A percentile compares a stretch with the other conserved stretches of the same genome.
phyloP scores from a whole-genome alignment of 192 early-diverging fungal species.

The Funneliformis mosseae region DNA sequence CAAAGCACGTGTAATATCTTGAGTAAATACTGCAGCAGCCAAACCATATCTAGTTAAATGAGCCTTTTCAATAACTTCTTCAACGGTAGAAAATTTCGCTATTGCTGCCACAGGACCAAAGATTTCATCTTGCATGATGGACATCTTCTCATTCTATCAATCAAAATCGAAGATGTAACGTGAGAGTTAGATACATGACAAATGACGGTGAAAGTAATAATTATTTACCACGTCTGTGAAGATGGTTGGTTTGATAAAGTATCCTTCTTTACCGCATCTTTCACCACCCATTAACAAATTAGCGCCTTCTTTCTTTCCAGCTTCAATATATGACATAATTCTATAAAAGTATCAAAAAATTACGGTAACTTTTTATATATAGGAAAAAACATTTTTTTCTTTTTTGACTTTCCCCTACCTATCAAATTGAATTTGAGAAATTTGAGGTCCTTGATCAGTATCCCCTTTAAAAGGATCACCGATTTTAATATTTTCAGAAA shows the following conservation, averaged over 20 bases:
- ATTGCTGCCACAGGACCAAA: constrained; percentile 87
- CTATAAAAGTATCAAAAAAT: neutral
- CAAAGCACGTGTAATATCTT: constrained; percentile 59
- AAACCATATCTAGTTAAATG: constrained; percentile 79
- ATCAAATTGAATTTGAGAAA: constrained; percentile 67
- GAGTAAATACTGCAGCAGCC: constrained; percentile 74
- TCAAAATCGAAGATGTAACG: neutral
- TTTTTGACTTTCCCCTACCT: constrained; percentile 10
- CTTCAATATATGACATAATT: constrained; percentile 63
- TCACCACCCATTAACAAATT: constrained; percentile 59
- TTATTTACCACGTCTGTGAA: constrained; percentile 57
- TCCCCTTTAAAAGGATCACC: constrained; percentile 67
- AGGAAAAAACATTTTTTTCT: too few relatives aligned
- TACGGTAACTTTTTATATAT: too few relatives aligned
- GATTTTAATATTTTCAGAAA: constrained; percentile 55
- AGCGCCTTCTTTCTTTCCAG: constrained; percentile 64
- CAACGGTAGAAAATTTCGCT: constrained; percentile 71
- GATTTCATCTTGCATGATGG: constrained; percentile 74
- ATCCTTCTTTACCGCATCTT: constrained; percentile 65
- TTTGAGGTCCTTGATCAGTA: constrained; percentile 73
- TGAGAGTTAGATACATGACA: too few relatives aligned
- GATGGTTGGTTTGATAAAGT: constrained; percentile 79
- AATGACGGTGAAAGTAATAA: neutral
- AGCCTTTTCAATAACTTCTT: constrained; percentile 71
- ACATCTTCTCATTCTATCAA: constrained; percentile 45